A percentile compares a stretch with the other conserved stretches of the same genome.
These are phyloP conservation scores for Lachnellula hyalina DNA, from an alignment of 2,329 filamentous ascomycete genomes.

Conservation along the genomic window DNA sequence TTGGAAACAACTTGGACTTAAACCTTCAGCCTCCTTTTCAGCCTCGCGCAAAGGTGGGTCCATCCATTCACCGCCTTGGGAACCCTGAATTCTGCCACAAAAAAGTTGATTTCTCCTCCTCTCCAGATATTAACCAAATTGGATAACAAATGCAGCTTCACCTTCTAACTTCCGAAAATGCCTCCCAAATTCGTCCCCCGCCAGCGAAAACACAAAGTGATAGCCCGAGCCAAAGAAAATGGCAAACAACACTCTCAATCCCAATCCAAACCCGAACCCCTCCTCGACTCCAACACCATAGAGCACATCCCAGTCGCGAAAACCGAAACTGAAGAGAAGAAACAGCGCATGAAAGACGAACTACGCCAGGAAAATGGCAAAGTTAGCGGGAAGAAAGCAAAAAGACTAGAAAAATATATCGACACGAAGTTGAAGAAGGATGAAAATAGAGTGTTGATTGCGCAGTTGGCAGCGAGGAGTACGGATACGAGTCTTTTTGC, in stretches of 20 bases:
- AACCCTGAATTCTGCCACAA: not conserved
- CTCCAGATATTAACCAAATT: no score
- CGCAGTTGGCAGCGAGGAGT: slow-evolving; percentile 72
- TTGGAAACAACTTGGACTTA: not conserved
- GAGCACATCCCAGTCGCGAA: slow-evolving; percentile 46
- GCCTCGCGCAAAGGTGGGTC: slow-evolving; percentile 5
- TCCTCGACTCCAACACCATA: slow-evolving; percentile 48
- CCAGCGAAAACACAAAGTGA: slow-evolving; percentile 62
- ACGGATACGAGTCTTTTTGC: slow-evolving; percentile 77
- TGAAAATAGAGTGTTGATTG: slow-evolving; percentile 77
- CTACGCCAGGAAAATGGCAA: slow-evolving; percentile 47
- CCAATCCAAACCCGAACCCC: slow-evolving; percentile 23
- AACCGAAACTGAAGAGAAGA: slow-evolving; percentile 47
- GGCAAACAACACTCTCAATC: slow-evolving; percentile 28
- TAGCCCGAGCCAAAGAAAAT: slow-evolving; percentile 55
- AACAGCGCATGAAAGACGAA: slow-evolving; percentile 49
- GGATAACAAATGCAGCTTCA: not conserved
- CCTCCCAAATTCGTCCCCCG: slow-evolving; percentile 51
- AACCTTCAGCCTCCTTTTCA: slow-evolving; percentile 13
- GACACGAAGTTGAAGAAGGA: slow-evolving; percentile 94
- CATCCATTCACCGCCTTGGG: slow-evolving; percentile 3
- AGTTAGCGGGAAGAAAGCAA: slow-evolving; percentile 60
- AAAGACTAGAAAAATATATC: slow-evolving; percentile 63
- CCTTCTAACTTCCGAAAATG: slow-evolving; percentile 9
- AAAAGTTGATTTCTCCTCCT: not conserved